Evolutionary conservation across 2,329 filamentous ascomycete species (phyloP).

Genomic region (Neonectria faginata): DNA sequence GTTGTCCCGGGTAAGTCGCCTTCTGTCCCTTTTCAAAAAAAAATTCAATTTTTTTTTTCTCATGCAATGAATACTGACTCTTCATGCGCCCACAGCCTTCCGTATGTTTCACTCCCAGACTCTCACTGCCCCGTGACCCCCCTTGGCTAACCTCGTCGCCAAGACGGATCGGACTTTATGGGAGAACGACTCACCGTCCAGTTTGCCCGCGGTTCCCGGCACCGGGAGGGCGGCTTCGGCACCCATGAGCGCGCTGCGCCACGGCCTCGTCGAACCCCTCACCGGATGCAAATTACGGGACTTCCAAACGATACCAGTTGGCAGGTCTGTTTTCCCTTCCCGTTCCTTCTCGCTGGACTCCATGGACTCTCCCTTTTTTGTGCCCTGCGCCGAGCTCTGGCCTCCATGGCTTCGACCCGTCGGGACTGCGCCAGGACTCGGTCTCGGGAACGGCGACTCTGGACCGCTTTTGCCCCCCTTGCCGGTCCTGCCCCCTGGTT

Average conservation of each 20-base stretch:
- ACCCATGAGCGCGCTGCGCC: constrained; percentile 69
- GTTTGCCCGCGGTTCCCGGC: constrained; percentile 88
- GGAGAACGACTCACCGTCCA: constrained; percentile 97
- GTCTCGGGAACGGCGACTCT: constrained; percentile 46
- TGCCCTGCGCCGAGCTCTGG: constrained; percentile 48
- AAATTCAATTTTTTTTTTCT: neutral
- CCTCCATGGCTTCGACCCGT: constrained; percentile 46
- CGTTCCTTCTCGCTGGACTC: constrained; percentile 65
- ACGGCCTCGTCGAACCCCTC: constrained; percentile 91
- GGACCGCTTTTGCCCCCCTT: constrained; percentile 41
- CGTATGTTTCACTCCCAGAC: constrained; percentile 61
- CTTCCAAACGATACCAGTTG: constrained; percentile 99
- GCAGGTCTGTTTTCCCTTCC: constrained; percentile 91
- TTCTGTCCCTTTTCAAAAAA: too few relatives aligned
- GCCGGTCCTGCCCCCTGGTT: constrained; percentile 45
- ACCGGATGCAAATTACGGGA: constrained; percentile 97
- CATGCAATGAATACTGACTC: constrained; percentile 34
- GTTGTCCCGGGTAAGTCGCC: constrained; percentile 88
- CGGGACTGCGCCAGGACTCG: constrained; percentile 44
- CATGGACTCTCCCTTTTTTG: constrained; percentile 51
- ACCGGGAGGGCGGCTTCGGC: constrained; percentile 63
- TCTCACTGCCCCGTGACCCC: constrained; percentile 23
- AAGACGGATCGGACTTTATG: constrained; percentile 98
- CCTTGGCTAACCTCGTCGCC: constrained; percentile 42
- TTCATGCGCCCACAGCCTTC: constrained; percentile 61